Conservation (phyloP, 176 grass and related monocot genomes). For the Cenchrus americanus region DNA sequence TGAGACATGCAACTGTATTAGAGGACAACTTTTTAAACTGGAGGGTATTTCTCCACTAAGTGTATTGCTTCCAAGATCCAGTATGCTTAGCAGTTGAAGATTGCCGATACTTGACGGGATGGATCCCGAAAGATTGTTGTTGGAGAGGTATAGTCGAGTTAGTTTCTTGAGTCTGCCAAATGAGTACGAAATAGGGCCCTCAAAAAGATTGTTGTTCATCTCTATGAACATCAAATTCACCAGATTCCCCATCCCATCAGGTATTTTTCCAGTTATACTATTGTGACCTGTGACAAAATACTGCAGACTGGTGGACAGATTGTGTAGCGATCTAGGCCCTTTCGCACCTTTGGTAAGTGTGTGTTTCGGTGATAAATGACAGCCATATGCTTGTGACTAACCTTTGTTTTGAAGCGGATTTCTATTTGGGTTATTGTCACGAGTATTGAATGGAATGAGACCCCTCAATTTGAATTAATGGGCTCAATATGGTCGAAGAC, state of each 20-base stretch:
- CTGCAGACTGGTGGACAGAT: slow-evolving; percentile 11
- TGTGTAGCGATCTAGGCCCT: too few relatives aligned
- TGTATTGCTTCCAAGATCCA: slow-evolving; percentile 16
- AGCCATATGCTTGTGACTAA: too few relatives aligned
- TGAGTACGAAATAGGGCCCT: slow-evolving; percentile 25
- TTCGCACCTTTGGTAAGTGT: too few relatives aligned
- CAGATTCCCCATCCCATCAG: slow-evolving; percentile 31
- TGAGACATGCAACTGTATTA: slow-evolving; percentile 26
- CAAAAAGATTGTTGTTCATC: slow-evolving; percentile 16
- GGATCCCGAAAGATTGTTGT: slow-evolving; percentile 11
- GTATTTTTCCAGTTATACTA: slow-evolving; percentile 33
- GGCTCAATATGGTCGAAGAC: too few relatives aligned
- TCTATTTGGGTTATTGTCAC: too few relatives aligned
- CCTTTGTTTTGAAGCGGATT: too few relatives aligned
- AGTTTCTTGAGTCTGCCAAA: slow-evolving; percentile 11
- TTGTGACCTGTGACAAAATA: background rate
- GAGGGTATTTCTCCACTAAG: slow-evolving; percentile 25
- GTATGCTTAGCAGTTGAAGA: background rate
- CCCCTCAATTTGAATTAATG: too few relatives aligned
- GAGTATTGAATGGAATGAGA: too few relatives aligned
- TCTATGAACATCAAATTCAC: background rate
- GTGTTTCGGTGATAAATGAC: too few relatives aligned
- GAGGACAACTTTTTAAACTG: slow-evolving; percentile 5
- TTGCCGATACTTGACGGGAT: slow-evolving; percentile 31
- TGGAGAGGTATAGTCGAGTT: background rate